Percentiles rank a stretch among this genome's conserved stretches.
Evolutionary conservation across 2,329 filamentous ascomycete species (phyloP).

Genomic region (Neofusicoccum kwambonambiense): DNA sequence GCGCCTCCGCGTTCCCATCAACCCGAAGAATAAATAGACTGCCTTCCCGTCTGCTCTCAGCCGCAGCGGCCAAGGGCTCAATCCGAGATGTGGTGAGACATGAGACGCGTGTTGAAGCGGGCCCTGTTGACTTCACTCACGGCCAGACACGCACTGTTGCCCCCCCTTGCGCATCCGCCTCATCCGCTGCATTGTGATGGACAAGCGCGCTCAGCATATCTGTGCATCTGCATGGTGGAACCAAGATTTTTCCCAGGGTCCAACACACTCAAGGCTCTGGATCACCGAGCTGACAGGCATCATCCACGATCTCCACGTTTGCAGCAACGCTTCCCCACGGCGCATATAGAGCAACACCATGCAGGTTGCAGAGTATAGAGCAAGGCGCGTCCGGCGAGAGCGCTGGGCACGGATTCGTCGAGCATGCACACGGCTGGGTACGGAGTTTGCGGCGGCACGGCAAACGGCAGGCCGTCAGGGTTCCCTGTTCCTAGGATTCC

Average conservation of each 20-base stretch:
- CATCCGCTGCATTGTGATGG: not conserved
- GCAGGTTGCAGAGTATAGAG: not conserved
- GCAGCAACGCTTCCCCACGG: not conserved
- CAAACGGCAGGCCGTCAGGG: not conserved
- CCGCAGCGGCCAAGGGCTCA: not conserved
- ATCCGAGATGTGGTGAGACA: constrained; percentile 5
- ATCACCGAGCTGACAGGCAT: not conserved
- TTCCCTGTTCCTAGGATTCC: not conserved
- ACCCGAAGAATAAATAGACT: not conserved
- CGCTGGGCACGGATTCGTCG: not conserved
- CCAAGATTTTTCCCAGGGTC: not conserved
- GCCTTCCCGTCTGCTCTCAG: not conserved
- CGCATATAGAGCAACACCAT: not conserved
- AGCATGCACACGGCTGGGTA: not conserved
- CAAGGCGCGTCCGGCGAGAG: not conserved
- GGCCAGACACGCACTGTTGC: not conserved
- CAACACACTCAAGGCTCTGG: not conserved
- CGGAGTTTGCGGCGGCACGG: not conserved
- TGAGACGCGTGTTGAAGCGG: constrained; percentile 12
- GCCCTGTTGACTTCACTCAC: not conserved
- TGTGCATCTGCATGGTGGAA: constrained; percentile 1
- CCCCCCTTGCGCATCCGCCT: not conserved
- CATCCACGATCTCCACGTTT: constrained; percentile 7
- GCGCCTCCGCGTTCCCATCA: not conserved
- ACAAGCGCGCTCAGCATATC: not conserved